Conservation (phyloP, 169 alveolate species). For the Cryptosporidium ryanae region DNA sequence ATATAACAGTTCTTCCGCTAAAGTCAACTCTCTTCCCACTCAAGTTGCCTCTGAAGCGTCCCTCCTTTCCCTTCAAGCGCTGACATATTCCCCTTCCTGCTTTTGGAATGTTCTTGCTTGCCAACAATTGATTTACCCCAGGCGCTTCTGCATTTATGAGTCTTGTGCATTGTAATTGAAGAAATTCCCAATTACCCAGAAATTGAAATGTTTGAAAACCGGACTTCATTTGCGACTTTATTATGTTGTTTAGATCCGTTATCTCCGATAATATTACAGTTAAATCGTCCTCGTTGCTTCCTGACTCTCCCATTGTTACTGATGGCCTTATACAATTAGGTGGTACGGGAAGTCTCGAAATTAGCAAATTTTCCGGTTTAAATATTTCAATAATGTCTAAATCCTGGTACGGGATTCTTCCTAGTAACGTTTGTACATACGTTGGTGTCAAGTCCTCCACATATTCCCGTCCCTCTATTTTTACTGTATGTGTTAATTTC, state of each 20-base stretch:
- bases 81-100: constrained; percentile 83
- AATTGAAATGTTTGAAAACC: constrained; percentile 87
- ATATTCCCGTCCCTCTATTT: constrained; percentile 79
- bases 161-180: constrained; percentile 90
- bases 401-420: constrained; percentile 92
- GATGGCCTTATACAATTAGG: constrained; percentile 98
- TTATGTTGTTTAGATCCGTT: constrained; percentile 85
- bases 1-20: constrained; percentile 98
- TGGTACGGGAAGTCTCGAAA: constrained; percentile 93
- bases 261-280: constrained; percentile 93
- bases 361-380: constrained; percentile 92
- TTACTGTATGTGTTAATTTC: constrained; percentile 86
- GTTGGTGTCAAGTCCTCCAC: constrained; percentile 92
- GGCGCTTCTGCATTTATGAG: constrained; percentile 94
- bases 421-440: constrained; percentile 88
- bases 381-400: constrained; percentile 90
- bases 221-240: constrained; percentile 85
- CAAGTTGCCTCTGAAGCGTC: constrained; percentile 98
- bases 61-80: constrained; percentile 95
- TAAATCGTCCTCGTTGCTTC: constrained; percentile 95
- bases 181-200: constrained; percentile 88
- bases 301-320: constrained; percentile 91
- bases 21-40: constrained; percentile 99
- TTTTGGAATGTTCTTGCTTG: constrained; percentile 79
- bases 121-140: constrained; percentile 88